Percentiles rank a stretch among this genome's conserved stretches.
Conservation (phyloP, 768 basidiomycete species). For the Lactarius vividus region DNA sequence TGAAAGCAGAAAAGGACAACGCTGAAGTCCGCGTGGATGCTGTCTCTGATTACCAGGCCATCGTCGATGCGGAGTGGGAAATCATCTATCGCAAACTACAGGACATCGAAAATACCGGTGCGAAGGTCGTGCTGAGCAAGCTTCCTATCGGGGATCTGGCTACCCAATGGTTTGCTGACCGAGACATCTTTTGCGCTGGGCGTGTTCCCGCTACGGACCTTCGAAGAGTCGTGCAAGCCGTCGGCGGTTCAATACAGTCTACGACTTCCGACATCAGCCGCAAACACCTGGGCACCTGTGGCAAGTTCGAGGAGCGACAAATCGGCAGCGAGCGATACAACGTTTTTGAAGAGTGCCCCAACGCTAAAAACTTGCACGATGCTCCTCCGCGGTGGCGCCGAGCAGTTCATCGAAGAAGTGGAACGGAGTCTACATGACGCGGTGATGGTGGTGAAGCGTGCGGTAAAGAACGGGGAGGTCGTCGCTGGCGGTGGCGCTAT, state of each 20-base stretch:
- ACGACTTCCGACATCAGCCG: conserved; percentile 90
- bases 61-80: conserved; percentile 99
- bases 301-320: conserved; percentile 88
- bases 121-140: conserved; percentile 96
- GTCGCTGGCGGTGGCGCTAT: conserved; percentile 98
- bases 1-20: conserved; percentile 99
- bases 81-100: conserved; percentile 98
- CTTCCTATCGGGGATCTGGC: conserved; percentile 98
- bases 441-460: conserved; percentile 99
- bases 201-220: conserved; percentile 89
- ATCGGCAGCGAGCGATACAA: conserved; percentile 97
- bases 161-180: conserved; percentile 99
- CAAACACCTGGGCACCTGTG: conserved; percentile 94
- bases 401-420: conserved; percentile 98
- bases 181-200: conserved; percentile 98
- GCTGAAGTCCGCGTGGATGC: conserved; percentile 97
- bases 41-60: conserved; percentile 97
- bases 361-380: conserved; percentile 96
- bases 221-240: conserved; percentile 91
- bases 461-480: conserved; percentile 91
- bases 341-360: conserved; percentile 88
- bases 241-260: conserved; percentile 91
- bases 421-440: conserved; percentile 97
- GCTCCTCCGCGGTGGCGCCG: conserved; percentile 91
- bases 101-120: conserved; percentile 93